Conservation (phyloP, 2,329 filamentous ascomycete species). For the Neonectria magnoliae region DNA sequence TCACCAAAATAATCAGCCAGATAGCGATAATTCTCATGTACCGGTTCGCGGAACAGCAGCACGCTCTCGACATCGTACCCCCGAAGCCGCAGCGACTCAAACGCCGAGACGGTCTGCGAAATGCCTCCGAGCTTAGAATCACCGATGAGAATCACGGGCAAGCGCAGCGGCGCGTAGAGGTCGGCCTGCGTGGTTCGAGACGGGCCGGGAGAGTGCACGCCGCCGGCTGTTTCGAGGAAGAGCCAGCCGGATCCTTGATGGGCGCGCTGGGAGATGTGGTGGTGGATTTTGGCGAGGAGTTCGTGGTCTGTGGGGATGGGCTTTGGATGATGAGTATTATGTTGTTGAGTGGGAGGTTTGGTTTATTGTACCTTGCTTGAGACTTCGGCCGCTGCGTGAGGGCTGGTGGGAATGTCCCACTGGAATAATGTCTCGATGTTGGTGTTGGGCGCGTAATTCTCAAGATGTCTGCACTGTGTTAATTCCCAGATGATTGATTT, state of each 20-base stretch:
- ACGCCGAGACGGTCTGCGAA: constrained; percentile 81
- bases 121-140: constrained; percentile 83
- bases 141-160: constrained; percentile 78
- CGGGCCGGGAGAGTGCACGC: constrained; percentile 81
- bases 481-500: neutral
- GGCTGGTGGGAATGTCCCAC: constrained; percentile 79
- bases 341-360: neutral
- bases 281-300: constrained; percentile 60
- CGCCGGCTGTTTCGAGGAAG: constrained; percentile 83
- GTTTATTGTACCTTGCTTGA: constrained; percentile 52
- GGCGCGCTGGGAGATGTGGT: constrained; percentile 48
- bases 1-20: constrained; percentile 73
- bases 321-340: constrained; percentile 45
- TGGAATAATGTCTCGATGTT: constrained; percentile 69
- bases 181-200: constrained; percentile 82
- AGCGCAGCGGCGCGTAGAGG: constrained; percentile 77
- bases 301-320: constrained; percentile 60
- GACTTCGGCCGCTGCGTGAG: constrained; percentile 73
- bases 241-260: constrained; percentile 66
- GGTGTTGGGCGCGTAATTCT: constrained; percentile 62
- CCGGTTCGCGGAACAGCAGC: constrained; percentile 72
- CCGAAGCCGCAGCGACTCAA: constrained; percentile 79
- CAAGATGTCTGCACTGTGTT: constrained; percentile 66
- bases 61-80: constrained; percentile 81
- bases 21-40: constrained; percentile 76